Conservation (phyloP, 2,329 filamentous ascomycete genomes). For the Claviceps arundinis region DNA sequence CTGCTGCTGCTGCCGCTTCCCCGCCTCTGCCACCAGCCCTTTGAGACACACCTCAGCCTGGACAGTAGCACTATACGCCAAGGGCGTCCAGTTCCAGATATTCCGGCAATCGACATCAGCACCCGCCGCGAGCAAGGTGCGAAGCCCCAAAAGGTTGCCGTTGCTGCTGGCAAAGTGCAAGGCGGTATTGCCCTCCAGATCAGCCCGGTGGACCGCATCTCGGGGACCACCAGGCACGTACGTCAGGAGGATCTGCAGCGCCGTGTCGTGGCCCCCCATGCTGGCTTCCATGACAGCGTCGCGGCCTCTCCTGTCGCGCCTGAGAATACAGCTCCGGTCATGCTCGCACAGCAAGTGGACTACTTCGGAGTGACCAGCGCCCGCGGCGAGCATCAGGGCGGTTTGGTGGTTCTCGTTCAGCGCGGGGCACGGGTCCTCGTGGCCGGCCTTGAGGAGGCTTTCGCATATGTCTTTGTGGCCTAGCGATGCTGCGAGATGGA, state of each 20-base stretch:
- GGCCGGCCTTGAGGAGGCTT: constrained; percentile 58
- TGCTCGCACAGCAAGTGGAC: constrained; percentile 56
- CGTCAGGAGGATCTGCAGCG: constrained; percentile 50
- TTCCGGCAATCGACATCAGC: constrained; percentile 63
- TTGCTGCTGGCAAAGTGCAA: constrained; percentile 77
- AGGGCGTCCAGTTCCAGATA: constrained; percentile 66
- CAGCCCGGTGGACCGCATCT: constrained; percentile 42
- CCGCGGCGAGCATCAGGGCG: constrained; percentile 65
- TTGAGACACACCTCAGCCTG: constrained; percentile 79
- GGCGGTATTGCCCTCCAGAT: constrained; percentile 70
- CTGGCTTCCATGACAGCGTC: constrained; percentile 60
- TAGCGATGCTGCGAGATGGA: constrained; percentile 67
- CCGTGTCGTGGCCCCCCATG: constrained; percentile 47
- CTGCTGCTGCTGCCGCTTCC: constrained; percentile 34
- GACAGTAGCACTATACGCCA: constrained; percentile 71
- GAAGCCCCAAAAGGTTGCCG: constrained; percentile 63
- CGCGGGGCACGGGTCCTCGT: constrained; percentile 60
- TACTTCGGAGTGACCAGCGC: constrained; percentile 55
- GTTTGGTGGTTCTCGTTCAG: constrained; percentile 72
- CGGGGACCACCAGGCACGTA: constrained; percentile 42
- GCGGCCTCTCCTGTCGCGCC: constrained; percentile 52
- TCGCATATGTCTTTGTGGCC: constrained; percentile 57
- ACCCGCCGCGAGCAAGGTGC: constrained; percentile 65
- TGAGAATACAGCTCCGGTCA: constrained; percentile 49
- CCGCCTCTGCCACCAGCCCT: constrained; percentile 58